A percentile compares a stretch with the other conserved stretches of the same genome.
These are phyloP conservation scores for Nigrospora sphaerica DNA, from an alignment of 2,329 filamentous ascomycete species.

Conservation along the genomic window DNA sequence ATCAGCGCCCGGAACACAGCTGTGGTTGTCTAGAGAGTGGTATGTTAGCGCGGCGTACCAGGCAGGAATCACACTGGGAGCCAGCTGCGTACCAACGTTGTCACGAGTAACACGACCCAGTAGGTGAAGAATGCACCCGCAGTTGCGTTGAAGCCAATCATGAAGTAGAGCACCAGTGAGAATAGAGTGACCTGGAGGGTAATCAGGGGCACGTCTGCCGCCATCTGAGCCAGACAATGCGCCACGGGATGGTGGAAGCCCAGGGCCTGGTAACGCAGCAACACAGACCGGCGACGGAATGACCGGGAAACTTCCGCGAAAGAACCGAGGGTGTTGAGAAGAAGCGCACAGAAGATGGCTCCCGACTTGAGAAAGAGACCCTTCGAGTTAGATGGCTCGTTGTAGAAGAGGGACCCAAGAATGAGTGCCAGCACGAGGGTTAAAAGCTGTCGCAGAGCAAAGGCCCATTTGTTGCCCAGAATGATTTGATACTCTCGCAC, in stretches of 20 bases:
- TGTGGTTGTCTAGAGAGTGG: not conserved
- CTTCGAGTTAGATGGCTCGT: conserved; percentile 19
- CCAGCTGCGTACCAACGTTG: not conserved
- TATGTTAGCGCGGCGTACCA: not conserved
- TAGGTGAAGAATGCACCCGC: not conserved
- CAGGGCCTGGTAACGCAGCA: conserved; percentile 63
- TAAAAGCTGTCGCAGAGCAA: conserved; percentile 17
- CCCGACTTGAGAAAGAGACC: conserved; percentile 53
- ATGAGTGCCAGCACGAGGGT: conserved; percentile 21
- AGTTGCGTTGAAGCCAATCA: conserved; percentile 31
- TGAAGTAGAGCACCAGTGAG: conserved; percentile 55
- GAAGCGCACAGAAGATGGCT: conserved; percentile 52
- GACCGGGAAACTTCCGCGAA: conserved; percentile 51
- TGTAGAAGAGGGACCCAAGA: conserved; percentile 17
- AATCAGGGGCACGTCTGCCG: conserved; percentile 44
- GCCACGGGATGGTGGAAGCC: conserved; percentile 58
- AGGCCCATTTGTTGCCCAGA: conserved; percentile 17
- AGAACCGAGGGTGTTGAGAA: conserved; percentile 55
- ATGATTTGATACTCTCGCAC: conserved; percentile 19
- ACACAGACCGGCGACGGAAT: conserved; percentile 54
- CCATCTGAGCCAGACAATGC: conserved; percentile 33
- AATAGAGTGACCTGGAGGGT: conserved; percentile 54
- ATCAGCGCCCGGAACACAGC: conserved; percentile 43
- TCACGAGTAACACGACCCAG: not conserved
- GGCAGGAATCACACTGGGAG: too few species aligned